These are phyloP conservation scores for Apiotrichum sp. DNA, from an alignment of 1,284 basidiomycete genomes.

Conservation along the genomic window DNA sequence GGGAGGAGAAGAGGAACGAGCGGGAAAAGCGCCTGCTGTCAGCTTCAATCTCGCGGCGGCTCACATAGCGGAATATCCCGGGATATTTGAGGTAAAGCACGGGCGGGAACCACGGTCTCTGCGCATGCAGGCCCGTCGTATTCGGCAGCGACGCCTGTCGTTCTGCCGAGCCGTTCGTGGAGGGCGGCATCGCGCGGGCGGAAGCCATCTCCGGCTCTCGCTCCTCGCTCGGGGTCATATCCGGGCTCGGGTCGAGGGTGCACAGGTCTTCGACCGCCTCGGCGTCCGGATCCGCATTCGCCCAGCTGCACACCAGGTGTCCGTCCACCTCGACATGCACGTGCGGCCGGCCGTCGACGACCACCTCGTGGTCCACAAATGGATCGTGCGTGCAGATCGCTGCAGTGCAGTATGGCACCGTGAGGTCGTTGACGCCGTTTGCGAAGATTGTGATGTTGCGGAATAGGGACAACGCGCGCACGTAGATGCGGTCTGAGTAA, in stretches of 20 bases:
- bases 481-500: conserved; percentile 62
- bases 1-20: conserved; percentile 33
- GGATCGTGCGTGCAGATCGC: conserved; percentile 66
- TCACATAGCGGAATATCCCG: conserved; percentile 35
- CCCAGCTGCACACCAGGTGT: conserved; percentile 20
- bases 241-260: not conserved
- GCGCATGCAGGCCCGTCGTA: not conserved
- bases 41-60: conserved; percentile 6
- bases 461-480: conserved; percentile 66
- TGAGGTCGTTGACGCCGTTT: conserved; percentile 74
- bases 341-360: conserved; percentile 10
- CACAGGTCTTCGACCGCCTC: conserved; percentile 23
- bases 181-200: too few species aligned
- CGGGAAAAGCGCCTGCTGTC: conserved; percentile 21
- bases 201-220: not conserved
- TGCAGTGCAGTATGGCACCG: conserved; percentile 76
- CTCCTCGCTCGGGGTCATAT: not conserved
- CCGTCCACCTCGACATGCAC: conserved; percentile 55
- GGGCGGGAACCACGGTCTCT: conserved; percentile 27
- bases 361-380: conserved; percentile 54
- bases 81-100: conserved; percentile 26
- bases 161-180: too few species aligned
- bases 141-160: not conserved
- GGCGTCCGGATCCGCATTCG: conserved; percentile 13
- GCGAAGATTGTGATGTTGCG: conserved; percentile 71